These are phyloP conservation scores for Sporothrix dimorphospora DNA, from an alignment of 2,329 filamentous ascomycete genomes.

Conservation along the genomic window DNA sequence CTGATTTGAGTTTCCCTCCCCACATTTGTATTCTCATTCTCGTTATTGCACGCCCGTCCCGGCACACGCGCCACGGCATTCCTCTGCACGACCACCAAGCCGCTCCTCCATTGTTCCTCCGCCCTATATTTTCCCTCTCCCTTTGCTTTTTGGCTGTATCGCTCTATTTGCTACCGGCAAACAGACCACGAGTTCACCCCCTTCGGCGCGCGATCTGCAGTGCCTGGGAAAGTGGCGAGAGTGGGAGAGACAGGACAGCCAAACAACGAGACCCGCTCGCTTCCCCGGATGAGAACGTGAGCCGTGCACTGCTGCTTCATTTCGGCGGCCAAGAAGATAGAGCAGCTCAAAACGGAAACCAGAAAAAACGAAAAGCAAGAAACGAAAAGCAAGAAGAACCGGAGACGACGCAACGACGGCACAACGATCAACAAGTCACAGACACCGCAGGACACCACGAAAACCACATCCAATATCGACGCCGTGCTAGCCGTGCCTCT, in stretches of 20 bases:
- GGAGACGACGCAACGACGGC: conserved; percentile 1
- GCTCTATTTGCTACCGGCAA: conserved; percentile 13
- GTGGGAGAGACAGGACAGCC: conserved; percentile 2
- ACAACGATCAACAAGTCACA: neutral
- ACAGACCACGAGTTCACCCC: neutral
- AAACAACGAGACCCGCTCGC: conserved; percentile 11
- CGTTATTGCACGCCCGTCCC: conserved; percentile 4
- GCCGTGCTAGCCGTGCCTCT: conserved; percentile 20
- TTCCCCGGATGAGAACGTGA: conserved; percentile 16
- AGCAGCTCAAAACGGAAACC: neutral
- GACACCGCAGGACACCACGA: conserved; percentile 16
- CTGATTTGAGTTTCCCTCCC: neutral
- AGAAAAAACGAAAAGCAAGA: neutral
- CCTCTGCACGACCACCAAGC: conserved; percentile 2
- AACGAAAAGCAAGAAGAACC: conserved; percentile 4
- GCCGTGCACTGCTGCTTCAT: conserved; percentile 22
- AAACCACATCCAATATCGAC: conserved; percentile 13
- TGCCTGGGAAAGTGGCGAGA: neutral
- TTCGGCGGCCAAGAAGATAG: conserved; percentile 12
- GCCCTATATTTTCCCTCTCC: neutral
- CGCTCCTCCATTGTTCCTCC: neutral
- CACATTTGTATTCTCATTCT: neutral
- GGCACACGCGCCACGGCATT: conserved; percentile 19
- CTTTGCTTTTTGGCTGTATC: neutral
- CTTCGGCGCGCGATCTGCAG: conserved; percentile 14